A percentile compares a stretch with the other conserved stretches of the same genome.
Conservation (phyloP, 441 rosid genomes). For the Cnidoscolus chayamansa region DNA sequence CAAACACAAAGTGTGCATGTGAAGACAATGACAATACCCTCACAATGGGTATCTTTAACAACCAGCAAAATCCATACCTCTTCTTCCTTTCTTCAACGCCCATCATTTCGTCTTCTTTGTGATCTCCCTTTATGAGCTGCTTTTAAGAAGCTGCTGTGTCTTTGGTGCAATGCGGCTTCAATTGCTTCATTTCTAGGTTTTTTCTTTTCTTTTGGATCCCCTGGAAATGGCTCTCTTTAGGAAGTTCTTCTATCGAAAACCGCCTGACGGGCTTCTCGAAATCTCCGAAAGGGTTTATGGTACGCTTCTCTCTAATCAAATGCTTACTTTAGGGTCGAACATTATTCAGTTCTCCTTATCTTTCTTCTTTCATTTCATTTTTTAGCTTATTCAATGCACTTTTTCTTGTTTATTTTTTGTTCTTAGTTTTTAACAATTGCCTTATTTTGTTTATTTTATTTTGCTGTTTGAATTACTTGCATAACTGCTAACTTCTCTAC, state of each 20-base stretch:
- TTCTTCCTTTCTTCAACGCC: conserved; percentile 28
- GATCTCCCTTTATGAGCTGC: conserved; percentile 27
- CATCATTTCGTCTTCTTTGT: conserved; percentile 22
- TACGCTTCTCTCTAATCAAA: conserved; percentile 30
- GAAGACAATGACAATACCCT: conserved; percentile 36
- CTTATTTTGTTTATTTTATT: not conserved
- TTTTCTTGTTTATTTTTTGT: not conserved
- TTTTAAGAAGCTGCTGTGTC: not conserved
- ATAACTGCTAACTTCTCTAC: not conserved
- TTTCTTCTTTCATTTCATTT: not conserved
- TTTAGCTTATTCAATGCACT: not conserved
- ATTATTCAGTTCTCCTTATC: not conserved
- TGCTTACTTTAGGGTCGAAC: conserved; percentile 14
- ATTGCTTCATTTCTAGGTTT: conserved; percentile 26
- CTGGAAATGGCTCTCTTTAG: conserved; percentile 68
- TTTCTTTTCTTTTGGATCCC: conserved; percentile 28
- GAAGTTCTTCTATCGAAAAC: conserved; percentile 71
- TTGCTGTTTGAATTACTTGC: conserved; percentile 3
- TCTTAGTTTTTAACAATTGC: not conserved
- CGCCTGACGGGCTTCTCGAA: conserved; percentile 86
- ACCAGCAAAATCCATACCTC: conserved; percentile 54
- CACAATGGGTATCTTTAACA: conserved; percentile 49
- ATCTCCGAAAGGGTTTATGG: conserved; percentile 87
- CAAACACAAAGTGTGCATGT: conserved; percentile 46
- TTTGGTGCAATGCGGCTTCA: conserved; percentile 39